These are phyloP conservation scores for Pseudocercospora fuligena DNA, from an alignment of 2,329 filamentous ascomycete species.

Conservation along the genomic window DNA sequence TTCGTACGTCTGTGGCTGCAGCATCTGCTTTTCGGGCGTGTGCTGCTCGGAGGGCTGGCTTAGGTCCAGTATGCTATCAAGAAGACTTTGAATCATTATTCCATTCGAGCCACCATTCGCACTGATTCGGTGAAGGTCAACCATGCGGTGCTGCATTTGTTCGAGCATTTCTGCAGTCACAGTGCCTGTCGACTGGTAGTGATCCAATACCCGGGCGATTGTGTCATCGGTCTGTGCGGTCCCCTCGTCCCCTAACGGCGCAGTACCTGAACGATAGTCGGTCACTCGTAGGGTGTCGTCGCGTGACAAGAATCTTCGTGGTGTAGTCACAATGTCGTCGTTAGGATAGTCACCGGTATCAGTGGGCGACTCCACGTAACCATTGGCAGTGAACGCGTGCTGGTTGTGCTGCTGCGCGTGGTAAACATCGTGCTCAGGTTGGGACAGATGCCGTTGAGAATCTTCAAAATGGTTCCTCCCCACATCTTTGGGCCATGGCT, in stretches of 20 bases:
- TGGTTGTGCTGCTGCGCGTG: constrained; percentile 32
- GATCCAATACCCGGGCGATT: constrained; percentile 33
- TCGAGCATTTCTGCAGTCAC: constrained; percentile 41
- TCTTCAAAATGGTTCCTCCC: constrained; percentile 24
- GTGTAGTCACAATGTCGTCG: constrained; percentile 35
- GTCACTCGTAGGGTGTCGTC: constrained; percentile 35
- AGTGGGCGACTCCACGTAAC: constrained; percentile 32
- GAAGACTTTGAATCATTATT: constrained; percentile 41
- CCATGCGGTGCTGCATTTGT: constrained; percentile 39
- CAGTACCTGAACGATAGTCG: constrained; percentile 15
- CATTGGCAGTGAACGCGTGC: constrained; percentile 30
- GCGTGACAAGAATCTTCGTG: constrained; percentile 26
- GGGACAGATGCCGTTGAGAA: constrained; percentile 17
- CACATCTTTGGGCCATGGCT: constrained; percentile 31
- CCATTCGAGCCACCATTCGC: constrained; percentile 43
- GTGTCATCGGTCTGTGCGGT: constrained; percentile 23
- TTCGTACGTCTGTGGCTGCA: constrained; percentile 34
- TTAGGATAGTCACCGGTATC: constrained; percentile 26
- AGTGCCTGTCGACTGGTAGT: constrained; percentile 39
- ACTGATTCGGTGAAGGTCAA: constrained; percentile 39
- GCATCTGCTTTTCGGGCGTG: constrained; percentile 26
- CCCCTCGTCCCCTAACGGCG: constrained; percentile 16
- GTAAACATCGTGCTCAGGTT: constrained; percentile 21
- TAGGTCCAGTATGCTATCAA: constrained; percentile 37
- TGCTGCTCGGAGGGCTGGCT: constrained; percentile 19